Percentiles rank a stretch among this genome's conserved stretches.
Conservation (phyloP, 2,329 filamentous ascomycete species). For the Cordyceps cicadae region DNA sequence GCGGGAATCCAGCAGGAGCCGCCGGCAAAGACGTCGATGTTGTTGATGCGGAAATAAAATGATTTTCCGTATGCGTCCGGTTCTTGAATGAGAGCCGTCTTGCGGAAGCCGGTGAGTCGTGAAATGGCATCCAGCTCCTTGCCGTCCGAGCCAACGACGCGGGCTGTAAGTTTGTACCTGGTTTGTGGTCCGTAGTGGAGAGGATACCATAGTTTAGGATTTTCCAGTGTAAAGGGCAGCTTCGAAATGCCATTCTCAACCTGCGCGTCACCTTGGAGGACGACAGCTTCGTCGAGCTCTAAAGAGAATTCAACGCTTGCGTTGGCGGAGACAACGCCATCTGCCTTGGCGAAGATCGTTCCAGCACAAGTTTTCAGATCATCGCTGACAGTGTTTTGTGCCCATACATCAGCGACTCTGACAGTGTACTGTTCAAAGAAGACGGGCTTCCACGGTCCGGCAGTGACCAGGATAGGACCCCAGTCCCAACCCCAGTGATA, state of each 20-base stretch:
- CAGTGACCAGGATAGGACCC: constrained; percentile 56
- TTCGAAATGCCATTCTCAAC: background rate
- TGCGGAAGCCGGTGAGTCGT: constrained; percentile 58
- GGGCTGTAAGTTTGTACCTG: constrained; percentile 56
- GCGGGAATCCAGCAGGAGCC: constrained; percentile 75
- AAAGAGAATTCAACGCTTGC: constrained; percentile 21
- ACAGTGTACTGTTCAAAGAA: constrained; percentile 55
- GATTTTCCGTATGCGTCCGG: constrained; percentile 55
- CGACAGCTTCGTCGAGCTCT: constrained; percentile 13
- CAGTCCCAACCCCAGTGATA: constrained; percentile 68
- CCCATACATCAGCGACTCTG: constrained; percentile 50
- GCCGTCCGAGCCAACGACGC: constrained; percentile 30
- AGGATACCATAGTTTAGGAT: constrained; percentile 63
- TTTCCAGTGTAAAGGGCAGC: constrained; percentile 14
- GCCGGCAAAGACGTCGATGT: constrained; percentile 62
- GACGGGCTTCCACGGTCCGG: constrained; percentile 59
- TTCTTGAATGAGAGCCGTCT: constrained; percentile 46
- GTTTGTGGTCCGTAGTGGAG: constrained; percentile 62
- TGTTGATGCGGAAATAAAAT: constrained; percentile 68
- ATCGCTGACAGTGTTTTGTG: constrained; percentile 26
- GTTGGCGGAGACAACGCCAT: constrained; percentile 22
- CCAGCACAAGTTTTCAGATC: constrained; percentile 32
- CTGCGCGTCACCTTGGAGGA: constrained; percentile 14
- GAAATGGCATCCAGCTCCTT: constrained; percentile 39
- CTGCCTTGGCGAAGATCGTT: constrained; percentile 28